A percentile compares a stretch with the other conserved stretches of the same genome.
phyloP scores from a whole-genome alignment of 305 asterid genomes.

The Fraxinus sp. region DNA sequence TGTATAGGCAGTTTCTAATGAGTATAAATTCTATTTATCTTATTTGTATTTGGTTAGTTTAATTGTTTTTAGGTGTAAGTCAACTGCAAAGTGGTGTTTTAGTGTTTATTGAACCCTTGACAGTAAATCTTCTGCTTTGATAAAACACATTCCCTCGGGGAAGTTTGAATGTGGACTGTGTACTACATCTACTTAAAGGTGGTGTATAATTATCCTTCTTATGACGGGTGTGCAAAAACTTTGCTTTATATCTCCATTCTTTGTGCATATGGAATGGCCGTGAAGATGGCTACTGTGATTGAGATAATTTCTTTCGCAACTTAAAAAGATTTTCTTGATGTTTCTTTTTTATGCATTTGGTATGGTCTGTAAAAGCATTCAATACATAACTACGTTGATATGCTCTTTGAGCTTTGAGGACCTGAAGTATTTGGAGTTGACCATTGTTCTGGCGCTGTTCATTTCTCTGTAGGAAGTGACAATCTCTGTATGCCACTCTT shows the following conservation, averaged over 20 bases:
- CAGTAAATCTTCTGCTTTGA: not conserved
- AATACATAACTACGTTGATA: constrained; percentile 6
- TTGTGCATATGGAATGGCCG: not conserved
- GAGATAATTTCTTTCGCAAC: not conserved
- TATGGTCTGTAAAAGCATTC: not conserved
- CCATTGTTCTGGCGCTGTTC: constrained; percentile 18
- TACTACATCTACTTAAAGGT: not conserved
- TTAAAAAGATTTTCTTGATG: not conserved
- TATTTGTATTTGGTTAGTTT: not conserved
- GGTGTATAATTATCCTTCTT: not conserved
- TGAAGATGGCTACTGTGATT: not conserved
- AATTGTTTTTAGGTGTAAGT: not conserved
- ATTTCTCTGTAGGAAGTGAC: constrained; percentile 50
- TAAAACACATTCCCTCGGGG: not conserved
- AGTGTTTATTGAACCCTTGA: not conserved
- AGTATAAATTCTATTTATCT: not conserved
- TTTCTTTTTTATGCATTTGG: not conserved
- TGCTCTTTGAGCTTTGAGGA: constrained; percentile 10
- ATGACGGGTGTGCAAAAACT: not conserved
- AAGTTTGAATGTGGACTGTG: not conserved
- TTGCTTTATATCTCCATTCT: not conserved
- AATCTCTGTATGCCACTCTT: constrained; percentile 63
- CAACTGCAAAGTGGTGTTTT: not conserved
- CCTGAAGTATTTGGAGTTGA: constrained; percentile 15
- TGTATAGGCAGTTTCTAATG: not conserved